A percentile compares a stretch with the other conserved stretches of the same genome.
These are phyloP conservation scores for Didymella pomorum DNA, from an alignment of 2,329 filamentous ascomycete species.

Conservation along the genomic window DNA sequence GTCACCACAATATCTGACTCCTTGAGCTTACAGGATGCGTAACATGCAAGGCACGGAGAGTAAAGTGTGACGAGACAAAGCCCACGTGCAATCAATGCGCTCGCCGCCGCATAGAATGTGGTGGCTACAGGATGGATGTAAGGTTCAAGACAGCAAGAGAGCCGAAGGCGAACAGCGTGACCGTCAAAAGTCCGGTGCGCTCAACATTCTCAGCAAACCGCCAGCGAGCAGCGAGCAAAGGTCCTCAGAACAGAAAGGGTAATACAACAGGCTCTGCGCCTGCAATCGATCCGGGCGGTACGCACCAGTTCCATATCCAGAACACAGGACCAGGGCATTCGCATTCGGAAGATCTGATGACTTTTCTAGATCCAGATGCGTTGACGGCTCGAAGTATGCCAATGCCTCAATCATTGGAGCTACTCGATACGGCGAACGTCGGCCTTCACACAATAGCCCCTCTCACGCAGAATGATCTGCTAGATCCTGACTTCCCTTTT, in stretches of 20 bases:
- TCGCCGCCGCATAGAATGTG: conserved; percentile 69
- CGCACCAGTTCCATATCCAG: background rate
- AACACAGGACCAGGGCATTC: background rate
- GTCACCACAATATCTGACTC: conserved; percentile 13
- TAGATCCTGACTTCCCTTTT: background rate
- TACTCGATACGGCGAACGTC: conserved; percentile 14
- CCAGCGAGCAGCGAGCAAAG: conserved; percentile 6
- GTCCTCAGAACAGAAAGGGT: background rate
- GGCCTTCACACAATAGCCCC: conserved; percentile 5
- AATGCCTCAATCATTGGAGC: conserved; percentile 19
- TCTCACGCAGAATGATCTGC: conserved; percentile 4
- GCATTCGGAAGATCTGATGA: conserved; percentile 15
- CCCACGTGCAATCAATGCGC: conserved; percentile 71
- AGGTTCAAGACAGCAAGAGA: conserved; percentile 62
- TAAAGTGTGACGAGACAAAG: conserved; percentile 77
- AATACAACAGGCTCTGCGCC: background rate
- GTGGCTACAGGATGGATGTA: conserved; percentile 75
- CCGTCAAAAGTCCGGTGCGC: conserved; percentile 41
- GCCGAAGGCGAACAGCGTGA: conserved; percentile 21
- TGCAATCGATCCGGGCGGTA: background rate
- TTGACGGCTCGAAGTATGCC: conserved; percentile 10
- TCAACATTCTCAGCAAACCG: conserved; percentile 11
- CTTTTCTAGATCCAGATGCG: conserved; percentile 18
- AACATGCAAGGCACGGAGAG: conserved; percentile 74
- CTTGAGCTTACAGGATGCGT: conserved; percentile 64